A percentile compares a stretch with the other conserved stretches of the same genome.
Conservation (phyloP, 139 green algal species). For the Chlorella sp. region DNA sequence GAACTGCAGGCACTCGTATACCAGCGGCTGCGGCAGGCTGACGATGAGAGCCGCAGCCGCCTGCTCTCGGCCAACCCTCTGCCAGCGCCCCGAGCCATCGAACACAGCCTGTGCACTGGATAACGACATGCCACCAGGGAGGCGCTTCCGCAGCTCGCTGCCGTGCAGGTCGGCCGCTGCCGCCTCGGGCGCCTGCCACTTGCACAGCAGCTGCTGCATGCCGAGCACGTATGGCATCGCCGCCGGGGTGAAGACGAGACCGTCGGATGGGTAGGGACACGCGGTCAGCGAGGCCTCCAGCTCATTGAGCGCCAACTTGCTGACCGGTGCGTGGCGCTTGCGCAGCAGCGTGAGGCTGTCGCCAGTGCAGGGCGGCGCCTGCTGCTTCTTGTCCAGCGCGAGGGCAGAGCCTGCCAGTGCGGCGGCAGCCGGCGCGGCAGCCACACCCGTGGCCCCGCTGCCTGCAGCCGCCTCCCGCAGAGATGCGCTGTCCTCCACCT, state of each 20-base stretch:
- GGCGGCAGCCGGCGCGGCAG: not conserved
- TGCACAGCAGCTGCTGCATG: not conserved
- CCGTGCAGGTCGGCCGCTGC: not conserved
- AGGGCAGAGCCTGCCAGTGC: not conserved
- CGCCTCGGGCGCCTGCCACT: conserved; percentile 2
- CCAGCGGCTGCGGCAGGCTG: too few species aligned
- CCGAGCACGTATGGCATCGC: not conserved
- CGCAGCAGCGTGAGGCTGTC: not conserved
- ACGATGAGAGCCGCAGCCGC: too few species aligned
- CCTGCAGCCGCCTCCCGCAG: not conserved
- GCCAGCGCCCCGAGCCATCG: too few species aligned
- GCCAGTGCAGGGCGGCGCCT: not conserved
- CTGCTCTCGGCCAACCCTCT: too few species aligned
- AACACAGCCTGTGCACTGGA: too few species aligned
- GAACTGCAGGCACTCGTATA: too few species aligned
- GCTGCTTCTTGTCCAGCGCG: not conserved
- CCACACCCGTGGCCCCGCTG: not conserved
- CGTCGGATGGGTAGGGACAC: conserved; percentile 2
- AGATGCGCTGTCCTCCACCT: not conserved
- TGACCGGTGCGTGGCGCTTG: not conserved
- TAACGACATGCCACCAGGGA: too few species aligned
- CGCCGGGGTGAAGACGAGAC: not conserved
- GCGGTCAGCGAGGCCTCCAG: not conserved
- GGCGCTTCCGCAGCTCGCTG: not conserved
- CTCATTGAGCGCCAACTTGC: not conserved